Evolutionary conservation across 2,329 filamentous ascomycete genomes (phyloP).

Genomic region (Diaporthe capsici): DNA sequence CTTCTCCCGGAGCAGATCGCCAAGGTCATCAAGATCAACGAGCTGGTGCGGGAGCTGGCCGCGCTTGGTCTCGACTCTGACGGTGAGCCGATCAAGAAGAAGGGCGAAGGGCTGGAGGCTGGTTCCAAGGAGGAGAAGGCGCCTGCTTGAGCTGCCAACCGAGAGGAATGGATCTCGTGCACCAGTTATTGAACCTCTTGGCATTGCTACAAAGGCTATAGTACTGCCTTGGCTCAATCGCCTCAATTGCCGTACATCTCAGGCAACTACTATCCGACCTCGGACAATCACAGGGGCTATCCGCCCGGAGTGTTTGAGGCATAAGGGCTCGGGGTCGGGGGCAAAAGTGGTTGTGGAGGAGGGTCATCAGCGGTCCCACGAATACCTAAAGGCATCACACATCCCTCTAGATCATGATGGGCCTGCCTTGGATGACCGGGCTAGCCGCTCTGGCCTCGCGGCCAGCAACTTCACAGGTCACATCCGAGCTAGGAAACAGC

Average conservation of each 20-base stretch:
- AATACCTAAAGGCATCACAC: background rate
- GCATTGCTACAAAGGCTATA: background rate
- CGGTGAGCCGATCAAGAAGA: constrained; percentile 65
- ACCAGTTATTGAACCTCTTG: background rate
- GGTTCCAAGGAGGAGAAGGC: constrained; percentile 37
- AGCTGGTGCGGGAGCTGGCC: constrained; percentile 90
- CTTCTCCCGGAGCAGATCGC: constrained; percentile 95
- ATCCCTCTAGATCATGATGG: background rate
- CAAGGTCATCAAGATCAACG: constrained; percentile 97
- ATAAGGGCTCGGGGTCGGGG: background rate
- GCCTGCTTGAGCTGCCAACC: constrained; percentile 32
- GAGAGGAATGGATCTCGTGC: background rate
- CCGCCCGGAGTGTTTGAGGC: background rate
- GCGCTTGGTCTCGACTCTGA: constrained; percentile 86
- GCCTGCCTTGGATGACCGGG: background rate
- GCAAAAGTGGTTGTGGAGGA: background rate
- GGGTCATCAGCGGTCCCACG: background rate
- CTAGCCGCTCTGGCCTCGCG: background rate
- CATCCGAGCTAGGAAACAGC: background rate
- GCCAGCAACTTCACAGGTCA: background rate
- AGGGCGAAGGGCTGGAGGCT: constrained; percentile 24
- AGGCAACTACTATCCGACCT: background rate
- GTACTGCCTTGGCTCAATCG: background rate
- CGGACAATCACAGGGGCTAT: background rate
- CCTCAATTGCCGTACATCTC: background rate